Evolutionary conservation across 2,329 filamentous ascomycete genomes (phyloP), one percentile per base, ranked within the genome.

Genomic region (Phialemonium atrogriseum): DNA sequence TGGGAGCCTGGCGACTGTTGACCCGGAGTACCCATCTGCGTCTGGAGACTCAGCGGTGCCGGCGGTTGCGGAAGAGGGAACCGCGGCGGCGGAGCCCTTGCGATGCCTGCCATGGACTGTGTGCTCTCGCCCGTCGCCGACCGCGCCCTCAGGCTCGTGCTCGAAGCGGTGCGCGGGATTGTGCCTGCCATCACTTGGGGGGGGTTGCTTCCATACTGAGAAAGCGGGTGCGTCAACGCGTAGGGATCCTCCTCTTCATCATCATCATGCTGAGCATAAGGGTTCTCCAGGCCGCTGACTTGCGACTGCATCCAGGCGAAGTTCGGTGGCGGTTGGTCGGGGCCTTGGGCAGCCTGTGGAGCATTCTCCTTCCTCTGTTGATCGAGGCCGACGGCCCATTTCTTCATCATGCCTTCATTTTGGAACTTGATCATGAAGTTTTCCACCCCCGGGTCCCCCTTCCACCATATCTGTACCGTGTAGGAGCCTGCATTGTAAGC

Each of bases 391-490:
- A 67, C 66, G 17, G 83, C 80, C 91, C 91, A 98, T 52, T 89
- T 94, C 58, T 82, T 88, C 79, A 96, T 87, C 10, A 71, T 77
- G 44, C 94, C 87, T 55, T 98, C 91, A 38, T 89, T 91, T 30
- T 76, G 72, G 56, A 95, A 96, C 44, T 85, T 84, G 51, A 98
- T 94, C 47, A 89, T 80, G 55, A 98, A 96, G 51, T 93, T 94
- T 53, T 98, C 89, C 19, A 95, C 86, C 4, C 85, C 86, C 0
- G 88, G 86, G 43, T 96, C 89, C 20, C 89, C 89, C 59, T 91
- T 96, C 91, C 91, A 98, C 70, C 88, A 95, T 34, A 98, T 96
- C 52, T 96, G 89, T 38, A 95, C 84, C 3, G 84, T 89, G 53
- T 96, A 94, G 9, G 85, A 89, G 28, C 86, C 87, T 91, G 47